phyloP scores from a whole-genome alignment of 192 early-diverging fungal species.

The Mortierella hygrophila region DNA sequence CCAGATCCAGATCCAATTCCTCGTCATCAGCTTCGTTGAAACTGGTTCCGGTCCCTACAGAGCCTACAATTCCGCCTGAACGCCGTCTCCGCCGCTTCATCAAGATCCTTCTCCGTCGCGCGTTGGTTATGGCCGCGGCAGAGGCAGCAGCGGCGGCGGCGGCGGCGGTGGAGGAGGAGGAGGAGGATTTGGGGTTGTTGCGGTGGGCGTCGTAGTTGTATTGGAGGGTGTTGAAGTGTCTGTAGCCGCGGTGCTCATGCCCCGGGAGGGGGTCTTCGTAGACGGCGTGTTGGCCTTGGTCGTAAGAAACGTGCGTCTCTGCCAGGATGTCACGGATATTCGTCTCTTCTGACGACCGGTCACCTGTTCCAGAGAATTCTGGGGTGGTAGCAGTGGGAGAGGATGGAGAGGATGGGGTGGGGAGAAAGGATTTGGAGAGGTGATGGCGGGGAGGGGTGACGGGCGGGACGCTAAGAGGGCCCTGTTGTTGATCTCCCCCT shows the following conservation, averaged over 20 bases:
- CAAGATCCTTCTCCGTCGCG: background rate
- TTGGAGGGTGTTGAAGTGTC: conserved; percentile 14
- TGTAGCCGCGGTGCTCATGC: background rate
- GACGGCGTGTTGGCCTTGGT: conserved; percentile 21
- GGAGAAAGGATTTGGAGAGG: background rate
- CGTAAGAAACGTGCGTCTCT: conserved; percentile 30
- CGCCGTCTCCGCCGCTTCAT: background rate
- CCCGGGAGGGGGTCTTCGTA: background rate
- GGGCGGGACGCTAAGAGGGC: background rate
- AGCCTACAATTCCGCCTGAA: background rate
- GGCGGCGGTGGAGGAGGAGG: too few species aligned
- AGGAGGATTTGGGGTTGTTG: background rate
- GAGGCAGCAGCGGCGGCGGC: too few species aligned
- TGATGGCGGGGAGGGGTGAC: background rate
- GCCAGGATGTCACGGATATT: conserved; percentile 23
- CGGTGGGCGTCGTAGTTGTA: conserved; percentile 16
- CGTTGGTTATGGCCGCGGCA: background rate
- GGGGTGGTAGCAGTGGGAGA: background rate
- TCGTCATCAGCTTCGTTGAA: background rate
- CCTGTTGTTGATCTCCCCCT: background rate
- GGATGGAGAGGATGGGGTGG: background rate
- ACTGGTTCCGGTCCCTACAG: background rate
- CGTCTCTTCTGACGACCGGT: background rate
- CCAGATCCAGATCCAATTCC: background rate
- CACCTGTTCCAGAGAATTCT: background rate